phyloP scores from a whole-genome alignment of 192 early-diverging fungal species.

The Backusella tarrabulga region DNA sequence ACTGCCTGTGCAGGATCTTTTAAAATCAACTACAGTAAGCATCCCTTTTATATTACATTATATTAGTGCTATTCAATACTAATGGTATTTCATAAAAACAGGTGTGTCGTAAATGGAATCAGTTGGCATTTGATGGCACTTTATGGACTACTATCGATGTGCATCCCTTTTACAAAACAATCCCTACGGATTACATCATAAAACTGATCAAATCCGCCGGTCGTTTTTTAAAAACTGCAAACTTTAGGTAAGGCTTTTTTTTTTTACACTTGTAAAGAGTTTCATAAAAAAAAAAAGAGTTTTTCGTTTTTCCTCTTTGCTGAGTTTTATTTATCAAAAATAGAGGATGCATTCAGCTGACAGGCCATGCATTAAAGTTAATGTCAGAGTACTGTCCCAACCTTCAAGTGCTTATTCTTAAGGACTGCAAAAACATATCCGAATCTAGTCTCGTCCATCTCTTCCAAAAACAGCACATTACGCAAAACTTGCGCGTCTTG shows the following conservation, averaged over 20 bases:
- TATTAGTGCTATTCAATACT: background rate
- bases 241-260: conserved; percentile 34
- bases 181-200: conserved; percentile 33
- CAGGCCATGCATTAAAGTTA: conserved; percentile 20
- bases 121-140: conserved; percentile 36
- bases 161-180: conserved; percentile 37
- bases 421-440: conserved; percentile 38
- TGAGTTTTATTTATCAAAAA: conserved; percentile 8
- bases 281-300: conserved; percentile 1
- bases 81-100: background rate
- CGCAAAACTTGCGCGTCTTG: conserved; percentile 30
- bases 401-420: conserved; percentile 32
- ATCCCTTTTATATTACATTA: background rate
- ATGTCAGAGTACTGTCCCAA: conserved; percentile 39
- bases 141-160: conserved; percentile 38
- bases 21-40: conserved; percentile 32
- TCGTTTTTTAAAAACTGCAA: conserved; percentile 35
- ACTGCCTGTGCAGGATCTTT: conserved; percentile 22
- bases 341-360: conserved; percentile 46
- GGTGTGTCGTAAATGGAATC: conserved; percentile 36
- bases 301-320: background rate
- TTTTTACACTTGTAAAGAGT: background rate
- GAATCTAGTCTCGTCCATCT: conserved; percentile 41
- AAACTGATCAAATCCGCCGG: conserved; percentile 31
- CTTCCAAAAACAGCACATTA: conserved; percentile 28